Percentiles rank a stretch among this genome's conserved stretches.
phyloP scores from a whole-genome alignment of 345 rosid species.

The Populus tremula region DNA sequence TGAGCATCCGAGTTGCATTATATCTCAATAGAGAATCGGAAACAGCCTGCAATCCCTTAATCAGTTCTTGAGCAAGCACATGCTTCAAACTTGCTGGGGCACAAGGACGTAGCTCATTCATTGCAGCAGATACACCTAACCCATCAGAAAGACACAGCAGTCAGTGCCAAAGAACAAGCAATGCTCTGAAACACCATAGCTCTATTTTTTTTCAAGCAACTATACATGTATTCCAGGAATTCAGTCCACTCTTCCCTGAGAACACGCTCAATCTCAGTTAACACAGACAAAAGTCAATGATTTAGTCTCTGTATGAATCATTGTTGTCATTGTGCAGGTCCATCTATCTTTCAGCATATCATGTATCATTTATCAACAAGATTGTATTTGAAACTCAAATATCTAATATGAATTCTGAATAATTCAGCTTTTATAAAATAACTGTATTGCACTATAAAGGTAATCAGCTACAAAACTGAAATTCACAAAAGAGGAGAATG shows the following conservation, averaged over 20 bases:
- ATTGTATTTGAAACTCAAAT: not conserved
- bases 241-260: not conserved
- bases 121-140: conserved; percentile 87
- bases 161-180: not conserved
- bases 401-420: not conserved
- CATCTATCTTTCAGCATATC: not conserved
- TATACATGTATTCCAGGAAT: not conserved
- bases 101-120: conserved; percentile 89
- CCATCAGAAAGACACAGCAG: conserved; percentile 8
- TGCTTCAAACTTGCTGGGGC: conserved; percentile 80
- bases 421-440: not conserved
- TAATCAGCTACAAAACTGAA: not conserved
- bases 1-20: conserved; percentile 84
- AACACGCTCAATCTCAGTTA: not conserved
- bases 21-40: conserved; percentile 78
- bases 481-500: not conserved
- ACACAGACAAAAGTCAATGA: not conserved
- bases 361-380: not conserved
- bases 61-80: conserved; percentile 71
- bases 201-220: not conserved
- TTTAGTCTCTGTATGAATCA: not conserved
- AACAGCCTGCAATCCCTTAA: conserved; percentile 78
- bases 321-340: not conserved
- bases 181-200: not conserved
- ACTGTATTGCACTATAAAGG: not conserved